These are phyloP conservation scores for Candida sphagnicola DNA, from an alignment of 805 yeast species.

Conservation along the genomic window DNA sequence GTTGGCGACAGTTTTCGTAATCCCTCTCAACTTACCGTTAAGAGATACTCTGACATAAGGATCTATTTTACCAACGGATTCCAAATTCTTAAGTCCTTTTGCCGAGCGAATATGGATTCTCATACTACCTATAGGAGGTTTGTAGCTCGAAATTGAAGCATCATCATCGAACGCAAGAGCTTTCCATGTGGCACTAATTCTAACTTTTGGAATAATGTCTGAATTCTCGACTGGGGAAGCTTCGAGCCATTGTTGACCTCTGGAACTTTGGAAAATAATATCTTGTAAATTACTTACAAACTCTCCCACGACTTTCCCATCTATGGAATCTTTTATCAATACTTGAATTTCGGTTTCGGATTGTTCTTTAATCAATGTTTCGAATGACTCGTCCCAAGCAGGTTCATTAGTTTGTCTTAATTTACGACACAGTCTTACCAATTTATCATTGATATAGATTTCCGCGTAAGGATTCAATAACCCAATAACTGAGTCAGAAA, in stretches of 20 bases:
- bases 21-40: slow-evolving; percentile 55
- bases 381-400: slow-evolving; percentile 61
- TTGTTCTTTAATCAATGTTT: slow-evolving; percentile 59
- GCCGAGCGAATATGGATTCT: slow-evolving; percentile 58
- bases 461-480: slow-evolving; percentile 67
- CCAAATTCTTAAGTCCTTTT: slow-evolving; percentile 49
- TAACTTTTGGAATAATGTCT: slow-evolving; percentile 43
- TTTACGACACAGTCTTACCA: slow-evolving; percentile 55
- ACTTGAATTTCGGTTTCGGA: slow-evolving; percentile 51
- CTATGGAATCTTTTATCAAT: slow-evolving; percentile 58
- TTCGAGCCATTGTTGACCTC: slow-evolving; percentile 48
- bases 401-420: slow-evolving; percentile 71
- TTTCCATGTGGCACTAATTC: slow-evolving; percentile 63
- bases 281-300: slow-evolving; percentile 53
- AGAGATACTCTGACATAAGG: slow-evolving; percentile 63
- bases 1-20: slow-evolving; percentile 51
- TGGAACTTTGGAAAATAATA: slow-evolving; percentile 43
- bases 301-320: slow-evolving; percentile 50
- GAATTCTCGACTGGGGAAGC: slow-evolving; percentile 40
- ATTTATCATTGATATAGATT: slow-evolving; percentile 52
- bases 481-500: slow-evolving; percentile 46
- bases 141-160: slow-evolving; percentile 38
- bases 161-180: slow-evolving; percentile 56
- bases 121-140: slow-evolving; percentile 65
- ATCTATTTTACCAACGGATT: slow-evolving; percentile 69